Evolutionary conservation across 371 early-diverging fungal genomes (phyloP).

Genomic region (Lichtheimia corymbifera): DNA sequence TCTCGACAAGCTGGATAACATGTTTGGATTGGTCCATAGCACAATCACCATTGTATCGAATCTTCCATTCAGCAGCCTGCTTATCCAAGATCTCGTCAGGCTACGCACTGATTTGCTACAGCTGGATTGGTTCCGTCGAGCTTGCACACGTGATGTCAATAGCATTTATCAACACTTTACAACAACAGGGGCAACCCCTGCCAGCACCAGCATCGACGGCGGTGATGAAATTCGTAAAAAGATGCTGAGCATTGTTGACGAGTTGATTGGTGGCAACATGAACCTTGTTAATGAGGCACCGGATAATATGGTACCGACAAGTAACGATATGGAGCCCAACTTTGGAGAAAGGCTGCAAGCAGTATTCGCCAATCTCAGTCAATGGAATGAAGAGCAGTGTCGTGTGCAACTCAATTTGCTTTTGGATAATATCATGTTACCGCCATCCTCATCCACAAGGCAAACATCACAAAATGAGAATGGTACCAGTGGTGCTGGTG

Average conservation of each 20-base stretch:
- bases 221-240: slow-evolving; percentile 43
- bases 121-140: slow-evolving; percentile 46
- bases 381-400: slow-evolving; percentile 64
- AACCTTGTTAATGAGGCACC: slow-evolving; percentile 13
- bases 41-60: slow-evolving; percentile 39
- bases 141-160: slow-evolving; percentile 46
- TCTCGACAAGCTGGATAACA: slow-evolving; percentile 36
- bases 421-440: slow-evolving; percentile 50
- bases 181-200: slow-evolving; percentile 30
- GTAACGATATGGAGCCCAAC: slow-evolving; percentile 27
- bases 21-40: slow-evolving; percentile 43
- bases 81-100: slow-evolving; percentile 42
- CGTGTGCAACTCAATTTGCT: slow-evolving; percentile 61
- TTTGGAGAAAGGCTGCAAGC: slow-evolving; percentile 48
- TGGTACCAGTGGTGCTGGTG: neutral
- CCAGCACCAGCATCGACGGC: neutral
- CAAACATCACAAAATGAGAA: slow-evolving; percentile 5
- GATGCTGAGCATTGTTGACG: slow-evolving; percentile 46
- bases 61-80: slow-evolving; percentile 38
- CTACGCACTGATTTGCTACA: slow-evolving; percentile 41
- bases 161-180: slow-evolving; percentile 51
- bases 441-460: neutral
- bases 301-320: slow-evolving; percentile 12
- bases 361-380: slow-evolving; percentile 54
- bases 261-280: slow-evolving; percentile 37